Percentiles rank a stretch among this genome's conserved stretches.
phyloP scores from a whole-genome alignment of 345 rosid species.

The Murraya koenigii region DNA sequence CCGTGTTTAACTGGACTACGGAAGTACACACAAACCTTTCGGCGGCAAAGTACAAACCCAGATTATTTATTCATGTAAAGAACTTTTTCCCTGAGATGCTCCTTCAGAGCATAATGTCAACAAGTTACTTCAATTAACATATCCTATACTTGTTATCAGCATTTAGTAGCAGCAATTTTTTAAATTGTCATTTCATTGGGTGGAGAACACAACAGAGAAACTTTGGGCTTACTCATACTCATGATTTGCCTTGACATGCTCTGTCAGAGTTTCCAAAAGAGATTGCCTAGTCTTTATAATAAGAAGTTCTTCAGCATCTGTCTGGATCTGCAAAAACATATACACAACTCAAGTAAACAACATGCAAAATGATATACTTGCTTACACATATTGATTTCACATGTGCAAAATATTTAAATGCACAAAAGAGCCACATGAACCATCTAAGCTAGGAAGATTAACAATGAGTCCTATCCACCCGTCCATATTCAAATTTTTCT shows the following conservation, averaged over 20 bases:
- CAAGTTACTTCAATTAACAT: not conserved
- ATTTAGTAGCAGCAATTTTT: not conserved
- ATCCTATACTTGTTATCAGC: not conserved
- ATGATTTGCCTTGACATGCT: constrained; percentile 90
- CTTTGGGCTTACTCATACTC: constrained; percentile 78
- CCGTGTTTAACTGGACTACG: no score
- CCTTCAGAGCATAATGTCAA: not conserved
- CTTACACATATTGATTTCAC: not conserved
- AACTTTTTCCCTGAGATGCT: not conserved
- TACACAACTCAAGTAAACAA: constrained; percentile 1
- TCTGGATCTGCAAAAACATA: constrained; percentile 53
- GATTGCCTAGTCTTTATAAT: constrained; percentile 92
- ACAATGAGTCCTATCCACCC: not conserved
- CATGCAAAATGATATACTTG: not conserved
- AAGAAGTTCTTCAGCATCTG: constrained; percentile 84
- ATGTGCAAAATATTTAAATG: not conserved
- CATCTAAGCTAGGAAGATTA: not conserved
- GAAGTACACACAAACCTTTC: not conserved
- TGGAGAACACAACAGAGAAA: constrained; percentile 8
- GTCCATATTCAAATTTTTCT: not conserved
- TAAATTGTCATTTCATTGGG: not conserved
- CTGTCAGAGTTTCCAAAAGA: constrained; percentile 68
- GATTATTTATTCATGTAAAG: not conserved
- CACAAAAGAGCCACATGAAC: not conserved
- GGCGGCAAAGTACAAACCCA: not conserved